phyloP scores from a whole-genome alignment of 768 basidiomycete genomes.

The Amanita polypyramis region DNA sequence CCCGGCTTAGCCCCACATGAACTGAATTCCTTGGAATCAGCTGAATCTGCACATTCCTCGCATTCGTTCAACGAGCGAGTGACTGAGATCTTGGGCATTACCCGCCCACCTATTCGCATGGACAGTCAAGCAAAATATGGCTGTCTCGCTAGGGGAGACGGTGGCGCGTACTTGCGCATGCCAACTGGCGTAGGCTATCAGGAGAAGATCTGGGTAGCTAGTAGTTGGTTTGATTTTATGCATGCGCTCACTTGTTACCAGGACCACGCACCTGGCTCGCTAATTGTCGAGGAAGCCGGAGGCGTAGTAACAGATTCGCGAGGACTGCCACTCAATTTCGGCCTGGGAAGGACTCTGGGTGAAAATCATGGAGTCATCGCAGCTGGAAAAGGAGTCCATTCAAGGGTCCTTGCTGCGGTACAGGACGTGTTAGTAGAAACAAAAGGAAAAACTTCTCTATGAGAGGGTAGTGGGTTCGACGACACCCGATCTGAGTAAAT shows the following conservation, averaged over 20 bases:
- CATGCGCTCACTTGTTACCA: constrained; percentile 17
- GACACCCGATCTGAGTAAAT: not conserved
- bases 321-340: constrained; percentile 74
- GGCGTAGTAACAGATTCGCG: constrained; percentile 81
- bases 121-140: constrained; percentile 96
- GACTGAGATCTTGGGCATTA: constrained; percentile 54
- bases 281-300: constrained; percentile 84
- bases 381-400: constrained; percentile 62
- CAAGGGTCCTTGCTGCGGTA: constrained; percentile 63
- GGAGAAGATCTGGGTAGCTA: constrained; percentile 92
- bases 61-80: constrained; percentile 76
- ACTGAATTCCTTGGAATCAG: constrained; percentile 79
- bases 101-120: constrained; percentile 66
- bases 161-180: constrained; percentile 72
- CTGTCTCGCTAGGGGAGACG: constrained; percentile 77
- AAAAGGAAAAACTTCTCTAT: constrained; percentile 20
- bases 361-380: constrained; percentile 86
- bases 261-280: constrained; percentile 85
- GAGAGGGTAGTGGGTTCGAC: not conserved
- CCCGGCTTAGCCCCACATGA: constrained; percentile 33
- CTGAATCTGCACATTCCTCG: constrained; percentile 88
- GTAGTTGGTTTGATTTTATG: not conserved
- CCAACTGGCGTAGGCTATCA: constrained; percentile 68
- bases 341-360: constrained; percentile 74
- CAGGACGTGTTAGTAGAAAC: constrained; percentile 37